Conservation (phyloP, 345 rosid genomes). For the Bretschneidera sinensis region DNA sequence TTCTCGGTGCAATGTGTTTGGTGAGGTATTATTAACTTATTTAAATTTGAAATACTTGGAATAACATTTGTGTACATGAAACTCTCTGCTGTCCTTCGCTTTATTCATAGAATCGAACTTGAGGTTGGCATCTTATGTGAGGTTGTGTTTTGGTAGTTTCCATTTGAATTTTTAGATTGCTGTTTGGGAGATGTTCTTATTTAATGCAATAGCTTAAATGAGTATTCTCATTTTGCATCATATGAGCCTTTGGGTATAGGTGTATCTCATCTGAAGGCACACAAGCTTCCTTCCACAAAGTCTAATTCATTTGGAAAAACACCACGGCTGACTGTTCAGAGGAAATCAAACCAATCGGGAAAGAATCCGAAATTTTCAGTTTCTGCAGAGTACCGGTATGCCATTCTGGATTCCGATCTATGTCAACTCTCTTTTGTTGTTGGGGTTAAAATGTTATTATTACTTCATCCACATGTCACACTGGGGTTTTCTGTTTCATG, state of each 20-base stretch:
- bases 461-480: not conserved
- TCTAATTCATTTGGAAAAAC: constrained; percentile 34
- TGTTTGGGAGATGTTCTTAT: not conserved
- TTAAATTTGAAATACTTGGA: no score
- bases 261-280: constrained; percentile 34
- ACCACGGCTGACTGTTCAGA: constrained; percentile 32
- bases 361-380: constrained; percentile 36
- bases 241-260: constrained; percentile 30
- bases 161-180: no score
- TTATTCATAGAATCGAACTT: no score
- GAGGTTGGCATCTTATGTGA: not conserved
- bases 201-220: not conserved
- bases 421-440: not conserved
- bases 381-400: constrained; percentile 58
- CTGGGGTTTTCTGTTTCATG: no score
- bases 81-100: no score
- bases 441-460: not conserved
- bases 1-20: no score
- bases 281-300: constrained; percentile 35
- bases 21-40: no score
- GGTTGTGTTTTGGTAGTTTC: no score
- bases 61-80: no score
- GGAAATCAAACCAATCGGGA: constrained; percentile 29
- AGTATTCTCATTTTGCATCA: not conserved
- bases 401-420: not conserved